These are phyloP conservation scores for Candida jianshihensis DNA, from an alignment of 805 yeast genomes.

Conservation along the genomic window DNA sequence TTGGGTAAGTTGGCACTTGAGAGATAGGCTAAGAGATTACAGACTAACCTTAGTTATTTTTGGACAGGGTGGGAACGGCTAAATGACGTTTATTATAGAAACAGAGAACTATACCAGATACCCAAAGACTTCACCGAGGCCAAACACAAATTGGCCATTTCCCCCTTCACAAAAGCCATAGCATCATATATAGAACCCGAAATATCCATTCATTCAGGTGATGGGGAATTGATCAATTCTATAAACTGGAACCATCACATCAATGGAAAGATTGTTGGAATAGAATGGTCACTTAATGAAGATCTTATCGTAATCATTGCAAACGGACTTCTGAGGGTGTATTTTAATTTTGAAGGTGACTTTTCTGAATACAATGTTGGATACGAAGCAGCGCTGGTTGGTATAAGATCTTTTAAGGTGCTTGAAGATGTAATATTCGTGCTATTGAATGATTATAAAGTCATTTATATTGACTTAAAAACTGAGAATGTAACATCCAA, in stretches of 20 bases:
- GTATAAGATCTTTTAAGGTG: slow-evolving; percentile 31
- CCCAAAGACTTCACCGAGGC: neutral
- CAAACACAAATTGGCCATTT: slow-evolving; percentile 3
- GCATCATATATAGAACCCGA: slow-evolving; percentile 3
- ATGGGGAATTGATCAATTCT: slow-evolving; percentile 24
- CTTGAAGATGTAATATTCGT: slow-evolving; percentile 39
- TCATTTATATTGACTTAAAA: slow-evolving; percentile 33
- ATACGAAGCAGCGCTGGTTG: slow-evolving; percentile 25
- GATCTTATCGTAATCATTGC: slow-evolving; percentile 48
- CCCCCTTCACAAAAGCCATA: slow-evolving; percentile 7
- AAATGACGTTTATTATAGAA: slow-evolving; percentile 60
- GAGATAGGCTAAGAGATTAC: neutral
- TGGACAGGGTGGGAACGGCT: slow-evolving; percentile 69
- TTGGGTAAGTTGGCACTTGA: slow-evolving; percentile 4
- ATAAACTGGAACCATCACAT: slow-evolving; percentile 39
- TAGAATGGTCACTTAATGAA: slow-evolving; percentile 48
- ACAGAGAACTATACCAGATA: slow-evolving; percentile 39
- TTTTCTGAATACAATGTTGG: slow-evolving; percentile 47
- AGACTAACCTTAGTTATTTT: neutral
- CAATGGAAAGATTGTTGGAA: slow-evolving; percentile 45
- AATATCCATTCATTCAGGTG: slow-evolving; percentile 28
- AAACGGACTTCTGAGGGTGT: slow-evolving; percentile 47
- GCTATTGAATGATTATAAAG: slow-evolving; percentile 31
- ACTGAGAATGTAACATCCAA: slow-evolving; percentile 23
- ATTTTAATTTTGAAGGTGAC: slow-evolving; percentile 60